Evolutionary conservation across 306 rosid species (phyloP).

Genomic region (Datisca glomerata): DNA sequence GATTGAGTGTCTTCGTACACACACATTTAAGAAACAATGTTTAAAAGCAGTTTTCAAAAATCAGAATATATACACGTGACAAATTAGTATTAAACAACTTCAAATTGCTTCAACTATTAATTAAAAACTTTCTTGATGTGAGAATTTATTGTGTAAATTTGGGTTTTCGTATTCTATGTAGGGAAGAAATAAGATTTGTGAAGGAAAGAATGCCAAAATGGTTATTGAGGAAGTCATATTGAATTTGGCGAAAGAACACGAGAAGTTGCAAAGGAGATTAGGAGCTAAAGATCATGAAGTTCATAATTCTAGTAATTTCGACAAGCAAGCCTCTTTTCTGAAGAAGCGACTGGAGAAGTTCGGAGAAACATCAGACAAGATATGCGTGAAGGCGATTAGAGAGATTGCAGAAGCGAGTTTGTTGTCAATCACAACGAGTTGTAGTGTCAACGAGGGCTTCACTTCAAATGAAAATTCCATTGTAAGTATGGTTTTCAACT

Average conservation of each 20-base stretch:
- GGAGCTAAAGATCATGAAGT: conserved; percentile 19
- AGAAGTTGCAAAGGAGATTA: conserved; percentile 48
- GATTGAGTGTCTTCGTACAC: no score
- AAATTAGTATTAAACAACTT: no score
- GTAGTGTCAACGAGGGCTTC: conserved; percentile 23
- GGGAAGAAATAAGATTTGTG: conserved; percentile 61
- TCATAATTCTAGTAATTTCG: conserved; percentile 37
- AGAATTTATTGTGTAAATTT: neutral
- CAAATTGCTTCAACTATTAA: no score
- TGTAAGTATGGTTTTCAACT: conserved; percentile 30
- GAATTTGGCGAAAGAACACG: conserved; percentile 45
- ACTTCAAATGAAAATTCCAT: conserved; percentile 48
- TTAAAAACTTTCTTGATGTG: no score
- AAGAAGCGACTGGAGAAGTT: conserved; percentile 42
- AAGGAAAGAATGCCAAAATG: conserved; percentile 31
- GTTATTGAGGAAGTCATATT: conserved; percentile 57
- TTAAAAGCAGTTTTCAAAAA: no score
- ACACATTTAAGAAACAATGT: no score
- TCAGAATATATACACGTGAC: no score
- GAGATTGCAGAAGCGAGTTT: conserved; percentile 54
- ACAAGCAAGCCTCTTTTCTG: conserved; percentile 45
- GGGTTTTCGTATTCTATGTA: conserved; percentile 2
- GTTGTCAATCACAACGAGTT: conserved; percentile 22
- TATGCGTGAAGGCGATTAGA: conserved; percentile 38
- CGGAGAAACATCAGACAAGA: conserved; percentile 43